phyloP scores from a whole-genome alignment of 441 rosid species.

The Brassica balearica region DNA sequence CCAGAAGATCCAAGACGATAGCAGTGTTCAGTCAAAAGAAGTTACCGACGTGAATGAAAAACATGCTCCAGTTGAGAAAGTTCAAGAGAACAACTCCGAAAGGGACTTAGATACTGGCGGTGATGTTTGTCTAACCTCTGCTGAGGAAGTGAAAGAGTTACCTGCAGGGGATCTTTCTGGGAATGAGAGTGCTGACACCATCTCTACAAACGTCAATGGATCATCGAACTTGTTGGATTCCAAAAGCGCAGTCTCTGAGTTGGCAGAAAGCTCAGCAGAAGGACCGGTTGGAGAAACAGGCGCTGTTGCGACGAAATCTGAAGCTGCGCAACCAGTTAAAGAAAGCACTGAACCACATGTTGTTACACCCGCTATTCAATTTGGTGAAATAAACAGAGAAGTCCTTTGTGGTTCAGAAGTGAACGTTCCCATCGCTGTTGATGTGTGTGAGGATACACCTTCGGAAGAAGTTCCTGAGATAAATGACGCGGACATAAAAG shows the following conservation, averaged over 20 bases:
- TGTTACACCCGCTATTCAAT: slow-evolving; percentile 18
- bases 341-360: slow-evolving; percentile 35
- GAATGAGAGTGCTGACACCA: slow-evolving; percentile 37
- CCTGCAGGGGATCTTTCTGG: slow-evolving; percentile 29
- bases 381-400: slow-evolving; percentile 37
- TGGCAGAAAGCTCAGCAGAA: slow-evolving; percentile 34
- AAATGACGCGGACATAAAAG: slow-evolving; percentile 25
- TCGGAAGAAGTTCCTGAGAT: slow-evolving; percentile 31
- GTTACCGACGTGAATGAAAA: slow-evolving; percentile 29
- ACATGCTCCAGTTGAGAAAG: slow-evolving; percentile 35
- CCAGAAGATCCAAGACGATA: slow-evolving; percentile 29
- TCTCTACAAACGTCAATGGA: slow-evolving; percentile 31
- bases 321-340: slow-evolving; percentile 32
- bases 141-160: slow-evolving; percentile 39
- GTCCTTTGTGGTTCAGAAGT: slow-evolving; percentile 21
- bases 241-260: background rate
- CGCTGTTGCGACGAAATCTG: slow-evolving; percentile 29
- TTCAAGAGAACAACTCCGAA: slow-evolving; percentile 28
- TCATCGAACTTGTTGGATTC: slow-evolving; percentile 29
- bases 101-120: slow-evolving; percentile 27
- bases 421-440: slow-evolving; percentile 27
- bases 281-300: slow-evolving; percentile 25
- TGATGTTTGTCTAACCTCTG: slow-evolving; percentile 33
- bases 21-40: slow-evolving; percentile 28
- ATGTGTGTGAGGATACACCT: slow-evolving; percentile 27